Percentiles rank a stretch among this genome's conserved stretches.
phyloP scores from a whole-genome alignment of 2,329 filamentous ascomycete genomes.

The Acarospora socialis region DNA sequence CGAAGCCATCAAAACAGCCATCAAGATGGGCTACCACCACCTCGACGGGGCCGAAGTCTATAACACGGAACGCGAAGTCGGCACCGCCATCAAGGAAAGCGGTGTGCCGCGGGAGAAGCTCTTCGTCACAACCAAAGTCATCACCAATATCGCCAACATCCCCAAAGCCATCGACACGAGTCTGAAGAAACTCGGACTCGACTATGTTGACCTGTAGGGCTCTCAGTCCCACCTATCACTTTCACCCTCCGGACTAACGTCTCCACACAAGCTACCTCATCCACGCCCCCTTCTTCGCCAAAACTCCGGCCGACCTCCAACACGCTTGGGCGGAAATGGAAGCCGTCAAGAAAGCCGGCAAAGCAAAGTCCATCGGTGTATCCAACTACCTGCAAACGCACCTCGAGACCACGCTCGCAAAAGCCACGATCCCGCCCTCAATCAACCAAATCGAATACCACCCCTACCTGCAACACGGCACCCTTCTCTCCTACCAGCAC shows the following conservation, averaged over 20 bases:
- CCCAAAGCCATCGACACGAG: conserved; percentile 39
- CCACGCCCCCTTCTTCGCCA: conserved; percentile 45
- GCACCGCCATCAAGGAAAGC: conserved; percentile 33
- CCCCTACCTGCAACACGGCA: conserved; percentile 33
- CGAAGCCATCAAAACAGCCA: conserved; percentile 42
- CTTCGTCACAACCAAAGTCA: conserved; percentile 44
- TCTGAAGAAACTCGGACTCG: conserved; percentile 44
- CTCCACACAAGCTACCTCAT: conserved; percentile 39
- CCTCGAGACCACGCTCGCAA: conserved; percentile 36
- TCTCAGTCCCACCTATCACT: background rate
- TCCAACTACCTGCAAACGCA: conserved; percentile 45
- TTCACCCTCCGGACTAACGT: background rate
- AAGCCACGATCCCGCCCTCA: conserved; percentile 27
- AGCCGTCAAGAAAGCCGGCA: conserved; percentile 39
- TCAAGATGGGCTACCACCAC: conserved; percentile 45
- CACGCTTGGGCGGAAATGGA: conserved; percentile 47
- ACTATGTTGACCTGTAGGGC: conserved; percentile 48
- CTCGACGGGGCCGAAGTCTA: conserved; percentile 49
- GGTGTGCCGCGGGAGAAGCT: conserved; percentile 32
- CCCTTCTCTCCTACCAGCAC: conserved; percentile 27
- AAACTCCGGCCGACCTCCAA: conserved; percentile 40
- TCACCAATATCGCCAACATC: conserved; percentile 39
- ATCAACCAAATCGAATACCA: conserved; percentile 32
- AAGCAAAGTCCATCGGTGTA: conserved; percentile 47
- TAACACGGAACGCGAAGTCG: conserved; percentile 34